Evolutionary conservation across 805 yeast species (phyloP).

Genomic region (Candida stauntonica): DNA sequence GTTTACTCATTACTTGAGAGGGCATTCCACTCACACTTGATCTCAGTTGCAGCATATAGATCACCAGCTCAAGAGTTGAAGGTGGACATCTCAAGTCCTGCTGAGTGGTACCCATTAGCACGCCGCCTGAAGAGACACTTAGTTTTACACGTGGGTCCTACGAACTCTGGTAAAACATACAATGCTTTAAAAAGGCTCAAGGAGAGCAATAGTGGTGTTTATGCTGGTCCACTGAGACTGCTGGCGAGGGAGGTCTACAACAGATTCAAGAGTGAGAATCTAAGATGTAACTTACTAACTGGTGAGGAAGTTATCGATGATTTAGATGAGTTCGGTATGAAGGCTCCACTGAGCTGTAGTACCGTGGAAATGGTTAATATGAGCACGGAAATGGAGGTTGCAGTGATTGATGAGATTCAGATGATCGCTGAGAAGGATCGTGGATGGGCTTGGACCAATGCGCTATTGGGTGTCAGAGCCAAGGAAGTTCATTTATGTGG

Average conservation of each 20-base stretch:
- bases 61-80: constrained; percentile 22
- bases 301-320: constrained; percentile 91
- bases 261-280: constrained; percentile 60
- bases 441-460: constrained; percentile 95
- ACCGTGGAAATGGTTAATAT: constrained; percentile 92
- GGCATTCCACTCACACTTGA: constrained; percentile 8
- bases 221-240: constrained; percentile 90
- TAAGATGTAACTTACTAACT: constrained; percentile 78
- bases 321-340: constrained; percentile 61
- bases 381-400: constrained; percentile 67
- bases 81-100: constrained; percentile 53
- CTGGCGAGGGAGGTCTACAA: constrained; percentile 91
- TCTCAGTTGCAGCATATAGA: constrained; percentile 6
- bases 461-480: constrained; percentile 80
- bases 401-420: constrained; percentile 93
- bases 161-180: constrained; percentile 93
- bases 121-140: constrained; percentile 73
- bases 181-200: constrained; percentile 69
- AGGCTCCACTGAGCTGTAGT: constrained; percentile 77
- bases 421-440: constrained; percentile 78
- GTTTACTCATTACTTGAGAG: constrained; percentile 12
- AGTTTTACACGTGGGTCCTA: constrained; percentile 95
- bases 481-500: constrained; percentile 91
- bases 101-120: constrained; percentile 83
- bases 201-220: constrained; percentile 68